A percentile compares a stretch with the other conserved stretches of the same genome.
These are phyloP conservation scores for Solanum microdontum DNA, from an alignment of 257 asterid species.

Conservation along the genomic window DNA sequence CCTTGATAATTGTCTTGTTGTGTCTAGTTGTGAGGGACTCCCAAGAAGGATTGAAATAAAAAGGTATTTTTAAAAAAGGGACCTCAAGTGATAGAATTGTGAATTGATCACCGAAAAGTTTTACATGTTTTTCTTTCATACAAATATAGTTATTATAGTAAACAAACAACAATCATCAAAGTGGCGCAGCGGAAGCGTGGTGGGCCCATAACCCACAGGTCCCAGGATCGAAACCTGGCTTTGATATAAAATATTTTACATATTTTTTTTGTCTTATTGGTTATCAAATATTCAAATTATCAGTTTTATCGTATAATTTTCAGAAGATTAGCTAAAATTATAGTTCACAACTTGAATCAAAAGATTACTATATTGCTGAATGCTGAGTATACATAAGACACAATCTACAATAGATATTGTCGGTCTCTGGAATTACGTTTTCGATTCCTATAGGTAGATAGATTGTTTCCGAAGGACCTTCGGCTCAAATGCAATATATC, in stretches of 20 bases:
- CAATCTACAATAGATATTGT: background rate
- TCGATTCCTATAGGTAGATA: too few relatives aligned
- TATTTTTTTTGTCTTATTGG: background rate
- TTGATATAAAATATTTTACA: background rate
- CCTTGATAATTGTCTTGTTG: too few relatives aligned
- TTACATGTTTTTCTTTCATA: background rate
- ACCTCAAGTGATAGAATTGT: background rate
- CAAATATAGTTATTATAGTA: too few relatives aligned
- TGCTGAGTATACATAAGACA: background rate
- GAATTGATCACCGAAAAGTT: background rate
- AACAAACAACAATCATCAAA: constrained; percentile 1
- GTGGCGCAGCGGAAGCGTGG: constrained; percentile 72
- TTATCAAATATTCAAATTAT: background rate
- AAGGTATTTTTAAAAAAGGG: too few relatives aligned
- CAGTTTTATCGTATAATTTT: background rate
- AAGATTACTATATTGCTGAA: background rate
- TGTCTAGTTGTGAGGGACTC: background rate
- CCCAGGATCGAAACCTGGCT: constrained; percentile 90
- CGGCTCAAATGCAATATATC: too few relatives aligned
- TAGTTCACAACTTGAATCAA: background rate
- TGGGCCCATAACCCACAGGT: constrained; percentile 99
- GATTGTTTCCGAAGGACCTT: too few relatives aligned
- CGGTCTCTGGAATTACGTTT: background rate
- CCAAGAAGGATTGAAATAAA: background rate
- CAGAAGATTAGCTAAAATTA: background rate